These are phyloP conservation scores for Dendrobium catenatum DNA, from an alignment of 106 monocot species.

Conservation along the genomic window DNA sequence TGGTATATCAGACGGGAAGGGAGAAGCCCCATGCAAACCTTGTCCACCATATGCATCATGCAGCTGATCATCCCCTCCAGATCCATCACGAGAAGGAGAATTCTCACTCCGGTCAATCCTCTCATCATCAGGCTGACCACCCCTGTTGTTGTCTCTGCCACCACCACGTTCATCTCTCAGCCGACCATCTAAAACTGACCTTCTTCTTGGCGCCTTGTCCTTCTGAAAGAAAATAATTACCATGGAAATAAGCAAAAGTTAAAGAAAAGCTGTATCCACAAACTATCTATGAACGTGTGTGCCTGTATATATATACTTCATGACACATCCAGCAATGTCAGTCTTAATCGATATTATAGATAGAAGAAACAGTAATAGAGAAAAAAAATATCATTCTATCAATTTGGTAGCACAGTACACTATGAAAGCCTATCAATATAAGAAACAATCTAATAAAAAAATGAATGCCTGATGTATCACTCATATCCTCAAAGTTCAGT, in stretches of 20 bases:
- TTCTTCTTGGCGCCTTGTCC: constrained; percentile 45
- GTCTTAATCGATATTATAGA: too few relatives aligned
- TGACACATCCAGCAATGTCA: too few relatives aligned
- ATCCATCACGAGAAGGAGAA: constrained; percentile 50
- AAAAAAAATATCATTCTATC: background rate
- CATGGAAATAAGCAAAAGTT: background rate
- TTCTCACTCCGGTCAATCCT: constrained; percentile 41
- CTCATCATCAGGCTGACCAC: constrained; percentile 38
- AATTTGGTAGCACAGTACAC: background rate
- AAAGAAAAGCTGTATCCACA: background rate
- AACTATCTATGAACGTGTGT: background rate
- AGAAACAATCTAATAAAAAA: background rate
- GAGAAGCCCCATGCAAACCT: constrained; percentile 53
- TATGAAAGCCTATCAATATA: background rate
- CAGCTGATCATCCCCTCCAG: constrained; percentile 45
- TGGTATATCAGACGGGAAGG: constrained; percentile 68
- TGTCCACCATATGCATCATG: constrained; percentile 63
- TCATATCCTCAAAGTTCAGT: background rate
- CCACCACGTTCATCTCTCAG: constrained; percentile 71
- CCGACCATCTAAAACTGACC: constrained; percentile 44
- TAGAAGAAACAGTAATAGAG: too few relatives aligned
- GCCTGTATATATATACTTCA: too few relatives aligned
- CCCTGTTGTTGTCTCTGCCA: constrained; percentile 47
- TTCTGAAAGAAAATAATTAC: constrained; percentile 25
- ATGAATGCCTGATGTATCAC: background rate